Percentiles rank a stretch among this genome's conserved stretches.
Conservation (phyloP, 2,329 filamentous ascomycete genomes). For the Leptodontidium sp. region DNA sequence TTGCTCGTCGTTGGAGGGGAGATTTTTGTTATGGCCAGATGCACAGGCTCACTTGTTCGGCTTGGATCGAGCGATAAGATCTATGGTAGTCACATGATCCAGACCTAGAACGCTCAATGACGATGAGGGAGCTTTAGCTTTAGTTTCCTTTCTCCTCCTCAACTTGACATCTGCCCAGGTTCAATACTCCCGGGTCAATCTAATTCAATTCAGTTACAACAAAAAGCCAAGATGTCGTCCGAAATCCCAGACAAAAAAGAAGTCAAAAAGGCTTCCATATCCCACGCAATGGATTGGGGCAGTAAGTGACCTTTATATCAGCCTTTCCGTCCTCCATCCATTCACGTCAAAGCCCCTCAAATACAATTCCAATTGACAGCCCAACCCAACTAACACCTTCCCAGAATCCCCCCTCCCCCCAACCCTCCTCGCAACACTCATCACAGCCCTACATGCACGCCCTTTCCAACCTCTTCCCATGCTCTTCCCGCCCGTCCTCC, state of each 20-base stretch:
- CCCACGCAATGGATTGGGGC: constrained; percentile 59
- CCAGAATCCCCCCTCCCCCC: constrained; percentile 71
- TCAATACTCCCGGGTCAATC: not conserved
- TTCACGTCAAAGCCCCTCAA: not conserved
- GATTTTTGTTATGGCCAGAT: constrained; percentile 23
- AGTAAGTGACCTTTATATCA: constrained; percentile 50
- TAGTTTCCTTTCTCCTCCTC: not conserved
- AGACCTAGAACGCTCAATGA: constrained; percentile 10
- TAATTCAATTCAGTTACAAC: not conserved
- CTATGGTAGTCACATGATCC: constrained; percentile 3
- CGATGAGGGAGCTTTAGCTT: constrained; percentile 1
- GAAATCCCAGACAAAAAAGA: constrained; percentile 37
- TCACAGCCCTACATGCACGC: constrained; percentile 71
- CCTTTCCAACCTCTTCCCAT: constrained; percentile 72
- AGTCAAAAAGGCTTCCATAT: constrained; percentile 52
- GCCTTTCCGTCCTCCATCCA: constrained; percentile 13
- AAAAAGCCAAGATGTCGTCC: constrained; percentile 36
- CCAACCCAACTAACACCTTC: constrained; percentile 25
- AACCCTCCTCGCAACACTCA: constrained; percentile 69
- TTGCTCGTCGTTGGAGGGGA: constrained; percentile 24
- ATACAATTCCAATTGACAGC: not conserved
- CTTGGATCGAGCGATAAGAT: constrained; percentile 8
- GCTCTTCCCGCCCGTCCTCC: constrained; percentile 70
- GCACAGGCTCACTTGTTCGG: not conserved
- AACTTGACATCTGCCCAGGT: not conserved